These are phyloP conservation scores for Andalucia godoyi DNA, from an alignment of 78 protist genomes.

Conservation along the genomic window DNA sequence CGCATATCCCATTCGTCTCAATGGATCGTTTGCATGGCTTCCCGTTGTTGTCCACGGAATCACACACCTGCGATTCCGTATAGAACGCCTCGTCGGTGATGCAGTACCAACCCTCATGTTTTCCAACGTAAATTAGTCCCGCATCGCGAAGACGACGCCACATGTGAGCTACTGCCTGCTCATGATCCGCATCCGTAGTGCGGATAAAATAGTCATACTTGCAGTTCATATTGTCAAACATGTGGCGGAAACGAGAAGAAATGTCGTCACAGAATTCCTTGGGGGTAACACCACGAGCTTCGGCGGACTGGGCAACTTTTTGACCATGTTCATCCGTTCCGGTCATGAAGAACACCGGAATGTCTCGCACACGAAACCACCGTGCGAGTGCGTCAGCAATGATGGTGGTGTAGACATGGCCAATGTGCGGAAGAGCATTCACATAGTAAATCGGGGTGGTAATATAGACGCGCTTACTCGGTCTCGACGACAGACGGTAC, in stretches of 20 bases:
- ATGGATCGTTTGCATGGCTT: not conserved
- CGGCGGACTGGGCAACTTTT: constrained; percentile 63
- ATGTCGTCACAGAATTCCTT: constrained; percentile 33
- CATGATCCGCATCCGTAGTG: constrained; percentile 62
- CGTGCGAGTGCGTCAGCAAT: constrained; percentile 67
- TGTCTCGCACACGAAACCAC: constrained; percentile 32
- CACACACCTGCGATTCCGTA: constrained; percentile 39
- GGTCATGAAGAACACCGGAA: constrained; percentile 44
- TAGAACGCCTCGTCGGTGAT: constrained; percentile 80
- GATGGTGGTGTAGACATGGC: constrained; percentile 79
- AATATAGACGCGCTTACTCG: constrained; percentile 28
- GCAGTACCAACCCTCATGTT: constrained; percentile 89
- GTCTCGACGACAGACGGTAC: too few species aligned
- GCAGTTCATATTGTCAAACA: constrained; percentile 8
- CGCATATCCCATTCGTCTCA: not conserved
- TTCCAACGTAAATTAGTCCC: constrained; percentile 71
- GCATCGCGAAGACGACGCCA: constrained; percentile 58
- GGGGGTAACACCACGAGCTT: constrained; percentile 25
- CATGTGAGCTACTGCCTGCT: constrained; percentile 15
- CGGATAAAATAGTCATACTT: constrained; percentile 51
- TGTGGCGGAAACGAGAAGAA: constrained; percentile 7
- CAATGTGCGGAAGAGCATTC: constrained; percentile 84
- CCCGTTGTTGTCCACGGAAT: not conserved
- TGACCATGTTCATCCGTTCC: constrained; percentile 95
- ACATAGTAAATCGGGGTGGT: constrained; percentile 96